phyloP scores from a whole-genome alignment of 371 early-diverging fungal species.

The Actinomortierella wolfii region DNA sequence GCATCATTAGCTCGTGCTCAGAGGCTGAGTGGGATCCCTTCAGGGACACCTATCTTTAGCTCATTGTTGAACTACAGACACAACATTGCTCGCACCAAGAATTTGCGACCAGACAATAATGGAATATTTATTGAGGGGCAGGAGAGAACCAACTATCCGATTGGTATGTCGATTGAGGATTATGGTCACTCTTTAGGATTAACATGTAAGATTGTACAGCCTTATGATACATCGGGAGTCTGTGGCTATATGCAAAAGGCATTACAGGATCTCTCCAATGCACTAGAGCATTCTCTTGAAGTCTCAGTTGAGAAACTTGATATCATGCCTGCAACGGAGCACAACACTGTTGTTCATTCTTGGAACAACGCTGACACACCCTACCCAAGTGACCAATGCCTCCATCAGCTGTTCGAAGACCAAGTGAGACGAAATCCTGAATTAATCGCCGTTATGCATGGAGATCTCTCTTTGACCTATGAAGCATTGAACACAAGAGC shows the following conservation, averaged over 20 bases:
- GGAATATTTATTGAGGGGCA: no score
- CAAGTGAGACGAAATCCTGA: constrained; percentile 12
- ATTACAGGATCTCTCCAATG: background rate
- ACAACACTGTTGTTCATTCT: background rate
- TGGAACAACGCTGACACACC: constrained; percentile 2
- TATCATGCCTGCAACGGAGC: constrained; percentile 1
- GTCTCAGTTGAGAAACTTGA: background rate
- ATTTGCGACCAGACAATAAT: no score
- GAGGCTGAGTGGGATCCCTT: constrained; percentile 16
- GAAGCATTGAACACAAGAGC: no score
- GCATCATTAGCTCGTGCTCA: constrained; percentile 24
- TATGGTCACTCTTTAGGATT: constrained; percentile 8
- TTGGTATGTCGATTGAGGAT: constrained; percentile 8
- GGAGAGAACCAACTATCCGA: constrained; percentile 9
- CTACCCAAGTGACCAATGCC: background rate
- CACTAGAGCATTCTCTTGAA: constrained; percentile 8
- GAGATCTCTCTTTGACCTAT: constrained; percentile 13
- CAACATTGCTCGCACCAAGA: no score
- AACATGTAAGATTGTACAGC: constrained; percentile 5
- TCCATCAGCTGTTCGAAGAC: constrained; percentile 15
- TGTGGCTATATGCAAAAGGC: constrained; percentile 17
- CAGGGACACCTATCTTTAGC: constrained; percentile 21
- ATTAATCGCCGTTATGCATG: constrained; percentile 20
- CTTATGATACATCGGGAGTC: constrained; percentile 1
- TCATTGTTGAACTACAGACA: constrained; percentile 27